These are phyloP conservation scores for Hortaea sp. DNA, from an alignment of 2,329 filamentous ascomycete species.

Conservation along the genomic window DNA sequence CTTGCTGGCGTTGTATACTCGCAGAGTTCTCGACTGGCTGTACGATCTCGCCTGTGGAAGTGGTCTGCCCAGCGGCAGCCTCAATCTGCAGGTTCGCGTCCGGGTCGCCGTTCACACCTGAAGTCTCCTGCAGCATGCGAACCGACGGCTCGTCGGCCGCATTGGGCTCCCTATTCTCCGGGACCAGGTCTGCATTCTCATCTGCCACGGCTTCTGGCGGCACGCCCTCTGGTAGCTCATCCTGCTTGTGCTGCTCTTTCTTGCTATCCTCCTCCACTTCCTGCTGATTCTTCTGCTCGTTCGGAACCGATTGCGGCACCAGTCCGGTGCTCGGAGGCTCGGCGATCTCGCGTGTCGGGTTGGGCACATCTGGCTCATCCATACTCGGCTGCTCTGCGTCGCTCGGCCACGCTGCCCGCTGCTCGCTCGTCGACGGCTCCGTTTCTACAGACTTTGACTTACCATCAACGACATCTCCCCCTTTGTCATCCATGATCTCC, in stretches of 20 bases:
- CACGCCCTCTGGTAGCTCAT: conserved; percentile 3
- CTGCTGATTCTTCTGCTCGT: background rate
- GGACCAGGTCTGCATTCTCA: conserved; percentile 3
- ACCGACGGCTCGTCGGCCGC: conserved; percentile 2
- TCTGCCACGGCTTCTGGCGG: conserved; percentile 7
- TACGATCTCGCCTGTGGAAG: background rate
- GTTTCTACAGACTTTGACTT: conserved; percentile 1
- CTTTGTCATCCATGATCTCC: conserved; percentile 22
- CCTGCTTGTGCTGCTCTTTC: conserved; percentile 1
- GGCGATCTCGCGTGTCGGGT: background rate
- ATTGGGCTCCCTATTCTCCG: background rate
- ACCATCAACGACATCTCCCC: conserved; percentile 25
- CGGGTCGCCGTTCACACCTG: conserved; percentile 4
- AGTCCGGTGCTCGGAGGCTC: background rate
- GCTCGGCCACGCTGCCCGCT: background rate
- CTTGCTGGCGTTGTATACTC: background rate
- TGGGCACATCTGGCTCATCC: background rate
- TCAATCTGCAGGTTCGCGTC: background rate
- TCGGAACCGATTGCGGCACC: background rate
- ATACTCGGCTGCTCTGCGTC: background rate
- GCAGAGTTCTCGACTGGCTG: background rate
- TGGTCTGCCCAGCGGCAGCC: background rate
- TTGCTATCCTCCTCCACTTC: background rate
- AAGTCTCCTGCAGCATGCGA: conserved; percentile 5
- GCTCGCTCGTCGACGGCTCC: background rate